Evolutionary conservation across 2,329 filamentous ascomycete species (phyloP).

Genomic region (Fusarium buharicum): DNA sequence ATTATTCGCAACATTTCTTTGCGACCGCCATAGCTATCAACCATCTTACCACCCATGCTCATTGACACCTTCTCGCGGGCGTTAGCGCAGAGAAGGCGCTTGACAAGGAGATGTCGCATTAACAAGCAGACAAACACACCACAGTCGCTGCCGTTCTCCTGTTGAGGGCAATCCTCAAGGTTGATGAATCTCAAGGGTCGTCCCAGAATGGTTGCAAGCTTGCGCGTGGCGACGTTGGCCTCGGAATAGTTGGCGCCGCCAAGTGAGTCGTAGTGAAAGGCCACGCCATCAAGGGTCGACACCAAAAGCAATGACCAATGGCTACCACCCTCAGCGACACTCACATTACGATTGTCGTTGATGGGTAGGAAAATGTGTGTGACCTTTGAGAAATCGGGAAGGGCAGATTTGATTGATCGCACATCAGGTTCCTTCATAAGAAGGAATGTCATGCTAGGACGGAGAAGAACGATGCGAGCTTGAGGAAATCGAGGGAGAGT

Average conservation of each 20-base stretch:
- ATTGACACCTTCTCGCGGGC: conserved; percentile 90
- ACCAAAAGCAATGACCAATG: conserved; percentile 97
- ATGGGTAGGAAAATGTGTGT: conserved; percentile 97
- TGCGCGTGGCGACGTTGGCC: conserved; percentile 74
- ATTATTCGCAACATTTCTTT: conserved; percentile 95
- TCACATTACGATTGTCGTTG: conserved; percentile 84
- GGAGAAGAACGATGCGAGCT: conserved; percentile 88
- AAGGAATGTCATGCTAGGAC: conserved; percentile 92
- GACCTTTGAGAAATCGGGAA: conserved; percentile 82
- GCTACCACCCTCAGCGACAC: conserved; percentile 84
- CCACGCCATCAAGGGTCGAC: conserved; percentile 85
- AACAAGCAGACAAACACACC: conserved; percentile 95
- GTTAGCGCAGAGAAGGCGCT: conserved; percentile 81
- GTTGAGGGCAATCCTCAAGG: conserved; percentile 86
- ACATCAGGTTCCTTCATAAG: conserved; percentile 78
- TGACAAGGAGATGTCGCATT: conserved; percentile 93
- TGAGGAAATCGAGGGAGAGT: conserved; percentile 81
- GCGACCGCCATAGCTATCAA: conserved; percentile 81
- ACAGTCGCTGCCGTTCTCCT: conserved; percentile 93
- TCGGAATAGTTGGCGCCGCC: conserved; percentile 79
- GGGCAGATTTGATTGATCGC: conserved; percentile 68
- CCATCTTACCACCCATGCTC: conserved; percentile 86
- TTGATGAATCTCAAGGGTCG: conserved; percentile 79
- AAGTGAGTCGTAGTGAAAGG: conserved; percentile 96
- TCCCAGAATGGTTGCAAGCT: conserved; percentile 75